phyloP scores from a whole-genome alignment of 1,284 basidiomycete genomes.

The Mycena citricolor region DNA sequence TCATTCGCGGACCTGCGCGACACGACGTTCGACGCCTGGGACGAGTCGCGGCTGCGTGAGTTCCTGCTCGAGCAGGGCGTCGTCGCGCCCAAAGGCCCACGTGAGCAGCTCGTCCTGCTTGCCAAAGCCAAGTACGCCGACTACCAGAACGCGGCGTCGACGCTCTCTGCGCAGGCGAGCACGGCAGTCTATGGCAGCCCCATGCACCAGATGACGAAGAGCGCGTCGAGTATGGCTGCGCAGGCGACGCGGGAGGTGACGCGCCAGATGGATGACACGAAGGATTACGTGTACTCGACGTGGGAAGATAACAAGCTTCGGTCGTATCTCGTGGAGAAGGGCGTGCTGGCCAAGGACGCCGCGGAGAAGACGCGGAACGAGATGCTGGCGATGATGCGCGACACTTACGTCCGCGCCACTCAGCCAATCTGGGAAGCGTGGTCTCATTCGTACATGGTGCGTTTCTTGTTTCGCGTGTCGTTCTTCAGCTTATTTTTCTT shows the following conservation, averaged over 20 bases:
- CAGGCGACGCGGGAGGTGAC: conserved; percentile 59
- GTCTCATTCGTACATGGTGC: conserved; percentile 82
- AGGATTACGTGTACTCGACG: conserved; percentile 85
- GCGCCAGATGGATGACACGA: conserved; percentile 66
- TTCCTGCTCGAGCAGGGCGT: conserved; percentile 88
- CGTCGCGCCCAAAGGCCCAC: conserved; percentile 74
- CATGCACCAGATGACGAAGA: conserved; percentile 47
- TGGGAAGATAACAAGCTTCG: conserved; percentile 81
- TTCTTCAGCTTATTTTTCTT: conserved; percentile 1
- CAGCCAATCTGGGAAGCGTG: conserved; percentile 79
- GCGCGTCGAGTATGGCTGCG: conserved; percentile 39
- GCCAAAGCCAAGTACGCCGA: conserved; percentile 71
- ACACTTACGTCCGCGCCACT: conserved; percentile 63
- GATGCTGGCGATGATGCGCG: conserved; percentile 65
- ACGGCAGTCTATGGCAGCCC: conserved; percentile 60
- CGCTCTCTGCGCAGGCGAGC: conserved; percentile 50
- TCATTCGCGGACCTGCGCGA: conserved; percentile 59
- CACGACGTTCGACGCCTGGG: conserved; percentile 71
- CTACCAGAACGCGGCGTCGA: conserved; percentile 55
- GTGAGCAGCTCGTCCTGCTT: conserved; percentile 76
- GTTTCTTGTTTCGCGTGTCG: conserved; percentile 24
- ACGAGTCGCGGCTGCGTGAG: conserved; percentile 76
- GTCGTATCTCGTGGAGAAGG: conserved; percentile 69
- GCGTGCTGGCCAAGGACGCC: conserved; percentile 60
- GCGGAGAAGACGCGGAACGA: conserved; percentile 62